These are phyloP conservation scores for Colletotrichum tofieldiae DNA, from an alignment of 2,329 filamentous ascomycete species.

Conservation along the genomic window DNA sequence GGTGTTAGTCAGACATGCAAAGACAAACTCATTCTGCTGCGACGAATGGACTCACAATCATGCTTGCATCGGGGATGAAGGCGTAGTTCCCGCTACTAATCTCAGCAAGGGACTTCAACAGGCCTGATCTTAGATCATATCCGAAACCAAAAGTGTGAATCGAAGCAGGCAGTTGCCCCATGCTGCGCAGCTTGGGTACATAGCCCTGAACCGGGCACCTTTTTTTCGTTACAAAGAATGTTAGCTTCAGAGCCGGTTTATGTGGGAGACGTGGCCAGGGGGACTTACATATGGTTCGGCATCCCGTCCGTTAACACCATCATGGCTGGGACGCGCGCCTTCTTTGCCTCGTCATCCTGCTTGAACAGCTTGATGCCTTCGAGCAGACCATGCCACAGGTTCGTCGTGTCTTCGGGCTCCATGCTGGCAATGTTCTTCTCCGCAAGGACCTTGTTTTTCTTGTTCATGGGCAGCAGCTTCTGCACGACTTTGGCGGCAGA, in stretches of 20 bases:
- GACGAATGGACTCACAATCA: conserved; percentile 61
- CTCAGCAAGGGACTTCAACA: conserved; percentile 74
- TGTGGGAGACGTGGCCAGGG: too few relatives aligned
- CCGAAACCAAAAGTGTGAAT: conserved; percentile 72
- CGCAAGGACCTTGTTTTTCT: conserved; percentile 60
- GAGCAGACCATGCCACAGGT: conserved; percentile 71
- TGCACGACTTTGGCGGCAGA: conserved; percentile 60
- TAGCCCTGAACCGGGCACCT: conserved; percentile 68
- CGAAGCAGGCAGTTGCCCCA: conserved; percentile 58
- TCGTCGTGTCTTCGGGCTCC: conserved; percentile 59
- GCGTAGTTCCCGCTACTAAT: conserved; percentile 70
- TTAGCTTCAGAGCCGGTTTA: too few relatives aligned
- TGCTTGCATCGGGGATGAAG: conserved; percentile 74
- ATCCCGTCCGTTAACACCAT: conserved; percentile 70
- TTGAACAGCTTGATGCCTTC: conserved; percentile 67
- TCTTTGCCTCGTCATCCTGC: conserved; percentile 46
- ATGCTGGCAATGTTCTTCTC: conserved; percentile 62
- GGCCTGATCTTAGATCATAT: conserved; percentile 63
- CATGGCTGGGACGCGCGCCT: conserved; percentile 62
- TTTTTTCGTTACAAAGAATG: neutral
- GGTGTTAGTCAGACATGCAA: too few relatives aligned
- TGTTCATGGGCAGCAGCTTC: conserved; percentile 63
- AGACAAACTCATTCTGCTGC: too few relatives aligned
- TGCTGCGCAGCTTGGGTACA: conserved; percentile 65
- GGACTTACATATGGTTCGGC: conserved; percentile 66